A percentile compares a stretch with the other conserved stretches of the same genome.
These are phyloP conservation scores for Hibiscus tridactylites DNA, from an alignment of 345 rosid species.

Conservation along the genomic window DNA sequence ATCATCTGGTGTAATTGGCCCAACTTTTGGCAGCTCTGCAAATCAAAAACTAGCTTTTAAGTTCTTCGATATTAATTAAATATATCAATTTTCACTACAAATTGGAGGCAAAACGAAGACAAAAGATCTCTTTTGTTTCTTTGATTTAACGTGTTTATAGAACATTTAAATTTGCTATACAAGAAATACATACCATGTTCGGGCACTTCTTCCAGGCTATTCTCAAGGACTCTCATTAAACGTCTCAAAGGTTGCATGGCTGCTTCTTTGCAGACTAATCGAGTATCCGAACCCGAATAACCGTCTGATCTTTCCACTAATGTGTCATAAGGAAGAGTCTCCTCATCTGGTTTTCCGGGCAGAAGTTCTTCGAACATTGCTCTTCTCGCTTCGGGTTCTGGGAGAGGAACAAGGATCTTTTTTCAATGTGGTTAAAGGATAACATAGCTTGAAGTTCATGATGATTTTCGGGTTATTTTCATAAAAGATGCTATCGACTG, in stretches of 20 bases:
- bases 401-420: conserved; percentile 94
- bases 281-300: conserved; percentile 87
- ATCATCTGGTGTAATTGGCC: conserved; percentile 59
- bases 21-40: conserved; percentile 79
- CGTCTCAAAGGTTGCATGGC: conserved; percentile 96
- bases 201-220: conserved; percentile 45
- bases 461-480: background rate
- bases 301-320: conserved; percentile 75
- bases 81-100: background rate
- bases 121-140: background rate
- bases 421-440: conserved; percentile 29
- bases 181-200: conserved; percentile 59
- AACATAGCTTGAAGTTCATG: background rate
- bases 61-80: background rate
- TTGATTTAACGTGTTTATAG: background rate
- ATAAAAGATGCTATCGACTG: background rate
- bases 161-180: background rate
- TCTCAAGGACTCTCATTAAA: conserved; percentile 58
- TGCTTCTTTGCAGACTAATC: conserved; percentile 86
- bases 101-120: background rate
- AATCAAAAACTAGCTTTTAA: background rate
- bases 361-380: conserved; percentile 87
- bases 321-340: conserved; percentile 61
- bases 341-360: conserved; percentile 41
- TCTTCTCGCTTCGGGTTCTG: conserved; percentile 89